A percentile compares a stretch with the other conserved stretches of the same genome.
phyloP scores from a whole-genome alignment of 2,329 filamentous ascomycete species.

The Hirsutella minnesotensis region DNA sequence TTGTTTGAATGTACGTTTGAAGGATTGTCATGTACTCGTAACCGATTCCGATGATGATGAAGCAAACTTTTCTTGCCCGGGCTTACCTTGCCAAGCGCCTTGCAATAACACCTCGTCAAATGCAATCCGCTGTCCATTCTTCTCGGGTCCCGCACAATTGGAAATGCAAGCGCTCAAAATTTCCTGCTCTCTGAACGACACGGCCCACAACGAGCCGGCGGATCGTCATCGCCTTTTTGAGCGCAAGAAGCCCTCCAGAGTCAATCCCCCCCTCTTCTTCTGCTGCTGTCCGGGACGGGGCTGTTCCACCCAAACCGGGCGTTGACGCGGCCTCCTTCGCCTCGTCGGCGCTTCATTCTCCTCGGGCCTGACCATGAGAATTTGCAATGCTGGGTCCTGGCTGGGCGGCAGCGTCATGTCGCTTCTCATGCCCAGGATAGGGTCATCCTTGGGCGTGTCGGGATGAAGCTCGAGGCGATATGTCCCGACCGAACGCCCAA shows the following conservation, averaged over 20 bases:
- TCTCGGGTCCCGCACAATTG: no score
- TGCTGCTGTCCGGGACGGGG: conserved; percentile 6
- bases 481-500: conserved; percentile 12
- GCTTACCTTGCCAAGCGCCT: no score
- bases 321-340: conserved; percentile 5
- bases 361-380: conserved; percentile 10
- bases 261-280: conserved; percentile 6
- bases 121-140: no score
- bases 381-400: conserved; percentile 23
- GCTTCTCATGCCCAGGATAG: conserved; percentile 18
- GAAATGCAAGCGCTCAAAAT: no score
- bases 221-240: conserved; percentile 12
- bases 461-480: conserved; percentile 27
- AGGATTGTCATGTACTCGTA: no score
- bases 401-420: conserved; percentile 23
- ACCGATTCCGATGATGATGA: no score
- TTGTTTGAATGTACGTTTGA: no score
- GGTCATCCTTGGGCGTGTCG: conserved; percentile 25
- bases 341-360: conserved; percentile 2
- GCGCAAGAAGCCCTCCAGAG: conserved; percentile 12
- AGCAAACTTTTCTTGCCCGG: no score
- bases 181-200: no score
- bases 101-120: no score
- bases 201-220: not conserved
- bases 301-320: conserved; percentile 10